Base-by-base conservation (phyloP, 1,139 yeast genomes). In the Zygoascus hellenicus region DNA sequence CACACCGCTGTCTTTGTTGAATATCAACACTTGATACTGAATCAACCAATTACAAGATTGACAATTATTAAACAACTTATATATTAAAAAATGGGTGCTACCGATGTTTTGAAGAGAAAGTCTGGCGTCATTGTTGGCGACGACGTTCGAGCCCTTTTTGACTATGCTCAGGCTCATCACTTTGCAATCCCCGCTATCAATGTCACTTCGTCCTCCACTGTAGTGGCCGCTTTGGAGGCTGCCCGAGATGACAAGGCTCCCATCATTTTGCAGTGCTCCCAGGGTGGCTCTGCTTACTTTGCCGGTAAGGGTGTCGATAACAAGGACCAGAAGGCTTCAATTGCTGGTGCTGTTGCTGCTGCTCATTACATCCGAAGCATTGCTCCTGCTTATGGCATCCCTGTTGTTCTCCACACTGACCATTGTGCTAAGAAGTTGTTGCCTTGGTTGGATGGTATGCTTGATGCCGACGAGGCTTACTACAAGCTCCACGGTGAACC, bases 251-350 rank as follows among this genome's bases (percentile, higher is more conserved):
- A 70, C 77, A 84, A 86, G 72, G 77, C 96, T 54, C 98, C 99
- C 75, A 89, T 92, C 74, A 88, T 92, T 69, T 77, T 92, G 69
- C 99, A 92, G 77, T 81, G 92, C 60, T 92, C 98, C 55, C 90
- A 92, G 73, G 99, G 99, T 77, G 99, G 99, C 78, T 95, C 98
- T 61, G 98, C 97, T 58, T 94, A 80, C 88, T 92, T 92, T 71
- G 98, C 97, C 59, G 97, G 97, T 78, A 92, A 92, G 82, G 98
- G 98, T 75, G 90, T 94, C 62, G 79, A 79, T 71, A 94, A 92
- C 85, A 78, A 77, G 66, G 82, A 88, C 77, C 97, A 92, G 76
- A 76, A 76, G 64, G 98, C 97, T 55, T 84, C 98, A 52, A 86
- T 92, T 72, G 83, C 82, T 55, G 99, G 99, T 74, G 74, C 96